Conservation (phyloP, 495 filamentous ascomycete genomes). For the Lophiotrema nucula region DNA sequence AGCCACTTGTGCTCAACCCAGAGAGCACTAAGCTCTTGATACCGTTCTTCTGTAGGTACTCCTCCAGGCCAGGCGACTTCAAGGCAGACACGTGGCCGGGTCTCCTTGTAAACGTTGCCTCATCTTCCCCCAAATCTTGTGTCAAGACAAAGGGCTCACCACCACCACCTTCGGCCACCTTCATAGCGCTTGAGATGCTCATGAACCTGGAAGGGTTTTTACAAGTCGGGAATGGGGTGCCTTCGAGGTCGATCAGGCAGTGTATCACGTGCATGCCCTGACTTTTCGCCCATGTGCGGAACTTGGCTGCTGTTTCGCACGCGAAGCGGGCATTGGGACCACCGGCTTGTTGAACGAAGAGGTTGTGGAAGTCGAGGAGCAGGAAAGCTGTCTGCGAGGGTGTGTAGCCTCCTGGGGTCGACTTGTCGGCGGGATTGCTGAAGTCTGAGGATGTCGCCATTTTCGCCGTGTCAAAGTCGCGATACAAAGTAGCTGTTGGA, state of each 20-base stretch:
- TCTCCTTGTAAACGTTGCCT: conserved; percentile 34
- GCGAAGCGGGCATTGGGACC: conserved; percentile 19
- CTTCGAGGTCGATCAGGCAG: conserved; percentile 34
- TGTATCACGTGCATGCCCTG: conserved; percentile 40
- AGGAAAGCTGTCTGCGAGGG: conserved; percentile 41
- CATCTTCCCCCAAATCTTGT: conserved; percentile 1
- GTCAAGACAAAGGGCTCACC: conserved; percentile 32
- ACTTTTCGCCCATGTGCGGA: conserved; percentile 37
- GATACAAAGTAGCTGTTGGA: too few relatives aligned
- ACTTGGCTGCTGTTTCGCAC: conserved; percentile 27
- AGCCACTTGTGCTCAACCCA: conserved; percentile 38
- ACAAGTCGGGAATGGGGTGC: conserved; percentile 32
- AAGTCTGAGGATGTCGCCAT: too few relatives aligned
- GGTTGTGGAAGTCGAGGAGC: conserved; percentile 40
- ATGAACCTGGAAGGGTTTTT: conserved; percentile 28
- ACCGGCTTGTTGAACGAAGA: conserved; percentile 28
- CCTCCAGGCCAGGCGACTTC: conserved; percentile 36
- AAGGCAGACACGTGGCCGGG: conserved; percentile 38
- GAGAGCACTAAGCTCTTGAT: conserved; percentile 36
- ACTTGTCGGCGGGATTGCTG: background rate
- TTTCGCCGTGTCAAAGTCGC: too few relatives aligned
- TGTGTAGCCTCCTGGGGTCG: conserved; percentile 35
- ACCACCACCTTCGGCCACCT: conserved; percentile 18
- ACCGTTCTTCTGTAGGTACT: conserved; percentile 32
- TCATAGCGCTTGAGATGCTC: conserved; percentile 8